phyloP scores from a whole-genome alignment of 176 grass and related monocot species.

The Alopecurus myosuroides region DNA sequence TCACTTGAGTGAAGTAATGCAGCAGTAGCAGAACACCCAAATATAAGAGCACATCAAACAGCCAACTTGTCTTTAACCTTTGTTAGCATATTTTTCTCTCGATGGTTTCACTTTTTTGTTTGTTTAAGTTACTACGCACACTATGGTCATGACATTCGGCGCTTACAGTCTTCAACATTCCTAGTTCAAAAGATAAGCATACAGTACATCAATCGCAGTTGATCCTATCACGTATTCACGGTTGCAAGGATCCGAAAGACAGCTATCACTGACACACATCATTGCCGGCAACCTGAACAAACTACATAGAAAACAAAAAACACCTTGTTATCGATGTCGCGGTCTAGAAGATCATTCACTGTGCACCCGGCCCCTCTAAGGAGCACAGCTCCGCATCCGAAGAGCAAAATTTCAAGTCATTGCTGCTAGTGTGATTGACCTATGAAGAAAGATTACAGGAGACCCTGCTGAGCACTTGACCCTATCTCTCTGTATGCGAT shows the following conservation, averaged over 20 bases:
- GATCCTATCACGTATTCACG: too few relatives aligned
- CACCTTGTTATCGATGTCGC: slow-evolving; percentile 84
- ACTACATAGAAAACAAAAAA: too few relatives aligned
- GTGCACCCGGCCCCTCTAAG: slow-evolving; percentile 85
- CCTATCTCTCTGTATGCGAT: too few relatives aligned
- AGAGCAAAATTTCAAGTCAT: too few relatives aligned
- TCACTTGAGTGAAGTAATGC: too few relatives aligned
- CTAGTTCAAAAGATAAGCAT: not conserved
- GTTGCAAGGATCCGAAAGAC: too few relatives aligned
- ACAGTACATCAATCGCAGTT: too few relatives aligned
- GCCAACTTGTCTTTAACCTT: not conserved
- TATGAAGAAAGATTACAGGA: too few relatives aligned
- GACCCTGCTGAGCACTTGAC: too few relatives aligned
- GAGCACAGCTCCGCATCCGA: slow-evolving; percentile 64
- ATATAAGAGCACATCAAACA: not conserved
- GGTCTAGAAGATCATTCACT: slow-evolving; percentile 80
- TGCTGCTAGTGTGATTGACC: too few relatives aligned
- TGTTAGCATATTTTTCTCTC: not conserved
- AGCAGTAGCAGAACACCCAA: not conserved
- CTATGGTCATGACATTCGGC: not conserved
- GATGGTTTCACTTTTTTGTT: not conserved
- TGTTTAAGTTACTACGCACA: not conserved
- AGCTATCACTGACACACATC: too few relatives aligned
- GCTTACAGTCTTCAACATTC: not conserved
- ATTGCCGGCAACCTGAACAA: too few relatives aligned